Conservation (phyloP, 306 rosid genomes). For the Delonix regia region DNA sequence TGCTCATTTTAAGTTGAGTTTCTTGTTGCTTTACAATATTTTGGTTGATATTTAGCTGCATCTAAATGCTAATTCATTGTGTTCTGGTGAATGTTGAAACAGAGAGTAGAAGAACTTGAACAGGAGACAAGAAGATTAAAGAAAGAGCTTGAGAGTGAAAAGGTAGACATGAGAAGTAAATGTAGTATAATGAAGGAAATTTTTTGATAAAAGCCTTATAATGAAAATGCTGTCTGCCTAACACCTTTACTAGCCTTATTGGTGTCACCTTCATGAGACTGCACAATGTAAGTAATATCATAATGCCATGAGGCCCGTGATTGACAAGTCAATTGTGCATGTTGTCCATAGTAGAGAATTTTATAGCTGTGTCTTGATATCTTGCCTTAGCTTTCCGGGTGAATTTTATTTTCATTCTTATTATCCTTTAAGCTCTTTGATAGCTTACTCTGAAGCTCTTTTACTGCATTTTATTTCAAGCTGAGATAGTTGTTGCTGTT, state of each 20-base stretch:
- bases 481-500: slow-evolving; percentile 58
- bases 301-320: neutral
- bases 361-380: slow-evolving; percentile 1
- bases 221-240: neutral
- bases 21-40: slow-evolving; percentile 24
- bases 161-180: slow-evolving; percentile 65
- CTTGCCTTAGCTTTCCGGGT: slow-evolving; percentile 17
- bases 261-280: neutral
- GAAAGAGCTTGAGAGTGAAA: slow-evolving; percentile 87
- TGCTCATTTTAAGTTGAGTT: neutral
- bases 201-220: slow-evolving; percentile 2
- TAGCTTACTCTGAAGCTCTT: slow-evolving; percentile 8
- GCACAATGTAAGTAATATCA: neutral
- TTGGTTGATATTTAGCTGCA: slow-evolving; percentile 36
- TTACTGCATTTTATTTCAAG: slow-evolving; percentile 30
- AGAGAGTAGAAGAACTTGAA: slow-evolving; percentile 83
- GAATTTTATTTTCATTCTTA: slow-evolving; percentile 10
- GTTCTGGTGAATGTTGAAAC: slow-evolving; percentile 44
- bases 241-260: neutral
- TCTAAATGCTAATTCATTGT: slow-evolving; percentile 32
- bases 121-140: slow-evolving; percentile 58
- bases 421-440: neutral
- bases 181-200: slow-evolving; percentile 17
- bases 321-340: neutral
- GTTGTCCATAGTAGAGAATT: neutral